Percentiles rank a stretch among this genome's conserved stretches.
Evolutionary conservation across 305 asterid genomes (phyloP).

Genomic region (Fraxinus xanthoxyloides): DNA sequence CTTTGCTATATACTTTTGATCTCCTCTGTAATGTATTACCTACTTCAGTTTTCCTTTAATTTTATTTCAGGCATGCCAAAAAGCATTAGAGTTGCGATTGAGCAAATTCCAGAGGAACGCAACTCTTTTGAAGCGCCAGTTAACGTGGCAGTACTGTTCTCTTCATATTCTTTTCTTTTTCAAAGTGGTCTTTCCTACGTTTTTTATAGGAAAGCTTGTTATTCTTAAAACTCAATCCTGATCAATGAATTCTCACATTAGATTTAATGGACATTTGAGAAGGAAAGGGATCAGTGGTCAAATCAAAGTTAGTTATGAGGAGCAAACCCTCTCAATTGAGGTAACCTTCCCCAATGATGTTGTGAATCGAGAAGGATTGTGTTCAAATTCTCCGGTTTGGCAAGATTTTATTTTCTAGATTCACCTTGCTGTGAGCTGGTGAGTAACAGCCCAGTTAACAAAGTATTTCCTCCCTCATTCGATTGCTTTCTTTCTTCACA

Average conservation of each 20-base stretch:
- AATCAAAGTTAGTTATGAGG: constrained; percentile 71
- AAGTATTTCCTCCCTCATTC: constrained; percentile 18
- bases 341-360: constrained; percentile 35
- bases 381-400: neutral
- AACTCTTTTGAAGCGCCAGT: constrained; percentile 62
- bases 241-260: constrained; percentile 29
- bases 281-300: constrained; percentile 89
- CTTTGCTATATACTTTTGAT: constrained; percentile 7
- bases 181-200: constrained; percentile 5
- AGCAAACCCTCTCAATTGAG: constrained; percentile 86
- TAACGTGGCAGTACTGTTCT: constrained; percentile 79
- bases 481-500: constrained; percentile 26
- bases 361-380: constrained; percentile 11
- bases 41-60: neutral
- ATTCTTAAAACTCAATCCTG: constrained; percentile 19
- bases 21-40: constrained; percentile 13
- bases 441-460: neutral
- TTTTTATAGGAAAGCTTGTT: constrained; percentile 15
- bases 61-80: constrained; percentile 64
- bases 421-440: neutral
- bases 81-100: constrained; percentile 55
- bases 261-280: constrained; percentile 87
- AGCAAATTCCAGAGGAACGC: constrained; percentile 77
- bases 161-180: constrained; percentile 16
- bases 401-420: neutral